These are phyloP conservation scores for Sporopachydermia quercuum DNA, from an alignment of 805 yeast genomes.

Conservation along the genomic window DNA sequence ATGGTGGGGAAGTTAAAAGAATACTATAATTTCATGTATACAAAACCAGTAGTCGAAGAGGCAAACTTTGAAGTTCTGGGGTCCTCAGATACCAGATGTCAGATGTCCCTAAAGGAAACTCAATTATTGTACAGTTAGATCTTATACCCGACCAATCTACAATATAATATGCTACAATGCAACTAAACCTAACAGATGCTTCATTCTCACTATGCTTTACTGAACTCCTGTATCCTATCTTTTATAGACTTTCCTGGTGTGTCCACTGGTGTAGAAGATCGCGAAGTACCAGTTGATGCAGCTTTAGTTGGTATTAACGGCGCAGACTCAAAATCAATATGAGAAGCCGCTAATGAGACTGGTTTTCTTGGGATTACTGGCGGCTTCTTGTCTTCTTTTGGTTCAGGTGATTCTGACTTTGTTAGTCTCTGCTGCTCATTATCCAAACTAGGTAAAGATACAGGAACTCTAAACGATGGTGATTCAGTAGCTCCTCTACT, in stretches of 20 bases:
- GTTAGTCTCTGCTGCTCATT: not conserved
- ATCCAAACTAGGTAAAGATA: not conserved
- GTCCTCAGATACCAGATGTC: too few relatives aligned
- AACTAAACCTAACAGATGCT: too few relatives aligned
- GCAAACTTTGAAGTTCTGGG: too few relatives aligned
- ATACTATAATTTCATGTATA: too few relatives aligned
- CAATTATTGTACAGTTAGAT: too few relatives aligned
- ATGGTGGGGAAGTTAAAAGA: too few relatives aligned
- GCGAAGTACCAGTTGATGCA: not conserved
- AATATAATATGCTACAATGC: too few relatives aligned
- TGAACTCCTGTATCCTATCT: not conserved
- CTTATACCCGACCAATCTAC: too few relatives aligned
- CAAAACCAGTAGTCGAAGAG: too few relatives aligned
- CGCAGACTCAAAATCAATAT: not conserved
- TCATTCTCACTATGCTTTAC: not conserved
- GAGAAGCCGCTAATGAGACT: not conserved
- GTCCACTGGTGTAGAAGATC: not conserved
- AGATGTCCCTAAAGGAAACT: too few relatives aligned
- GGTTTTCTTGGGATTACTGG: not conserved
- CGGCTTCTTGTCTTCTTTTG: not conserved
- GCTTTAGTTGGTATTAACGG: not conserved
- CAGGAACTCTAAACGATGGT: conserved; percentile 1
- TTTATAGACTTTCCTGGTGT: not conserved
- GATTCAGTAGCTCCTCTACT: not conserved
- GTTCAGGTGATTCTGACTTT: not conserved